Conservation (phyloP, 2,329 filamentous ascomycete genomes). For the Ophiostoma sp. region DNA sequence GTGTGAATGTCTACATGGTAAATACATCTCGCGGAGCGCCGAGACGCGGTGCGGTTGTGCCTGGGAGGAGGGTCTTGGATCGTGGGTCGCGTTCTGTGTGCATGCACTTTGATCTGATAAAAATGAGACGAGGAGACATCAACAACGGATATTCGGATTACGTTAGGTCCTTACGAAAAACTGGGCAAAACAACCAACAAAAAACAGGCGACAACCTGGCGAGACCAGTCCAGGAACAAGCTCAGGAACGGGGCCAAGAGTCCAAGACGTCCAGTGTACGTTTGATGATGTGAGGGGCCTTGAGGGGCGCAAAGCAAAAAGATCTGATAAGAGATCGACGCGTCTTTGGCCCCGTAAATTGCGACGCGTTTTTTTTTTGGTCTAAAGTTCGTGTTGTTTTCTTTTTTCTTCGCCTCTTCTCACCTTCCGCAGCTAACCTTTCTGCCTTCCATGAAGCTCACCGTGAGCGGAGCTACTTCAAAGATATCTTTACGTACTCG, state of each 20-base stretch:
- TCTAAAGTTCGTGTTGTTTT: not conserved
- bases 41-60: not conserved
- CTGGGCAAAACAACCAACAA: not conserved
- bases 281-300: not conserved
- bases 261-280: not conserved
- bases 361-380: slow-evolving; percentile 9
- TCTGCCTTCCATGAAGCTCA: not conserved
- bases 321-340: slow-evolving; percentile 27
- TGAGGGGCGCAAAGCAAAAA: not conserved
- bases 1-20: not conserved
- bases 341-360: not conserved
- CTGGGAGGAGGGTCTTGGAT: not conserved
- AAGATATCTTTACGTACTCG: slow-evolving; percentile 14
- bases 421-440: too few species aligned
- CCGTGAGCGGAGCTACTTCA: not conserved
- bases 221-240: not conserved
- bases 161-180: not conserved
- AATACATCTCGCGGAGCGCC: not conserved
- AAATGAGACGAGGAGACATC: not conserved
- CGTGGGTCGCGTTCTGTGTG: not conserved
- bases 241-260: not conserved
- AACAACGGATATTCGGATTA: slow-evolving; percentile 7
- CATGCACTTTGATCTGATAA: slow-evolving; percentile 28
- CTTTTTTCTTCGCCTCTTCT: not conserved
- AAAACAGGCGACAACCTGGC: not conserved